Base-by-base conservation (phyloP, 192 early-diverging fungal species). In the Podila horticola region DNA sequence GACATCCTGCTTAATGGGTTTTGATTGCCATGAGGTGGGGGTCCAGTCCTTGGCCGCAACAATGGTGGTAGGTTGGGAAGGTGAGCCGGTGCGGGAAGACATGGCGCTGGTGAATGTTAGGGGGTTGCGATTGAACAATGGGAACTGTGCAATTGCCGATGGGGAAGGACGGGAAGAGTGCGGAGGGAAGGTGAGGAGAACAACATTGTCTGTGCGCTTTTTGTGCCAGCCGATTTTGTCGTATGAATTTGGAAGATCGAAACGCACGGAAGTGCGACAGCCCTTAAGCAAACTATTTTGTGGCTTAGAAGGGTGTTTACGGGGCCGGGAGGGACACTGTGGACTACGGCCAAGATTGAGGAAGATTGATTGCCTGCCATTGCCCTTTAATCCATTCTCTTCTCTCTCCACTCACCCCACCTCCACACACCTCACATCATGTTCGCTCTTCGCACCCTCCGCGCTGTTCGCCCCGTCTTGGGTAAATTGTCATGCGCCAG, bases 1-100 rank as follows among this genome's bases (percentile, higher is more conserved):
- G 24, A 99, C 97, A 65, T 96, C 94, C 83, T 99, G 97, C 64
- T 87, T 89, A 70, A 94, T 91, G 64, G 93, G 91, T 85, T 91
- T 93, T 69, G 85, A 74, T 66, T 87, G 87, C 94, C 94, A 95
- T 64, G 89, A 90, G 41, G 86, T 84, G 2, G 91, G 92, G 6
- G 91, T 79, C 94, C 94, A 95, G 62, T 64, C 75, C 33, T 76
- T 68, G 66, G 71, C 83, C 29, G 69, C 63, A 38, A 69, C 69
- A 62, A 72, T 62, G 11, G 62, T 73, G 31, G 55, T 66, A 34
- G 64, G 12, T 45, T 67, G 71, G 7, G 34, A 24, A 10, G 77
- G 71, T 17, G 50, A 41, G 28, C 29, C 38, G 30, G 70, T 52
- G 19, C 62, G 70, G 29, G 45, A 66, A 22, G n/a, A 15, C 52